Evolutionary conservation across 306 rosid genomes (phyloP), one percentile per base, ranked within the genome.

Genomic region (Cicer judaicum): DNA sequence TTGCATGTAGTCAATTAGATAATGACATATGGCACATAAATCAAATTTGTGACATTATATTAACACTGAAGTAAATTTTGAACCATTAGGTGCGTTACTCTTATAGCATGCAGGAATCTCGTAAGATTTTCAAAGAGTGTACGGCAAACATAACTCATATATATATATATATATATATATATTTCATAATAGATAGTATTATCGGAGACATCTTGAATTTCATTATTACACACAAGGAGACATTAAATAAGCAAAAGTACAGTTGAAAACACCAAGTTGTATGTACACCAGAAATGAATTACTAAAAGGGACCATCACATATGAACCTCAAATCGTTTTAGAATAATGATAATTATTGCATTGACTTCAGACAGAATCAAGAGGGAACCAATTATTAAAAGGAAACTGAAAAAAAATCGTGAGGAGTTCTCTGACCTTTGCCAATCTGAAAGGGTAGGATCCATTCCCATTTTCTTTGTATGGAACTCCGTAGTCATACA

Each of bases 361-460:
- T 76, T 36, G 54, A 70, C 34, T 47, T 14, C 15, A 68, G 68
- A 85, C 78, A 73, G 15, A 82, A 29, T 38, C 46, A 41, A 75
- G 8, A 44, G 34, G 54, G 47, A 21, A 5, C 0, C 67, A 76
- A 18, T 10, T 62, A 66, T 66, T 13, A 68, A 64, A 53, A 50
- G 15, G 44, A 42, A 67, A 70, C 40, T 40, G 29, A 59, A 39
- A 64, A 64, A 63, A 62, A 50, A 41, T 8, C 50, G 14, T 53
- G 72, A 76, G 40, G 68, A 53, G 79, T 71, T 79, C 57, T 66
- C 85, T 80, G 83, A 86, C 89, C 87, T 83, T 76, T 11, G 70
- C 85, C 73, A 62, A 38, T 64, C 77, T 71, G 76, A 75, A 52
- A 67, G 72, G 39, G 49, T 16, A 43, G 61, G 74, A 75, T 75